These are phyloP conservation scores for Crataegus laevigata DNA, from an alignment of 306 rosid species.

Conservation along the genomic window DNA sequence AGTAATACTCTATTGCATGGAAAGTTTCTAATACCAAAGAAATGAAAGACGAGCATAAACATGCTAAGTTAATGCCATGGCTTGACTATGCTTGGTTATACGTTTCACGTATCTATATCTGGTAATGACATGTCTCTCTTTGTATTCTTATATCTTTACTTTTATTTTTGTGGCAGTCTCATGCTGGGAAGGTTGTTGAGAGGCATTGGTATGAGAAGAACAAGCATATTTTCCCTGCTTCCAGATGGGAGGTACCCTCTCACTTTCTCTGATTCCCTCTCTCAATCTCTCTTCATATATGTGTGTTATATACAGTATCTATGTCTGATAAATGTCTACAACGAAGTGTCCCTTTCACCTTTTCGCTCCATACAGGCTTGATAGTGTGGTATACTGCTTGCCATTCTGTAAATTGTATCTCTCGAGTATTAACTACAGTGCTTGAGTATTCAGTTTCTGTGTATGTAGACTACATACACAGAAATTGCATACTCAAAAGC, in stretches of 20 bases:
- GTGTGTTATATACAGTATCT: neutral
- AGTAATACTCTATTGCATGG: neutral
- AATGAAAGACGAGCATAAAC: neutral
- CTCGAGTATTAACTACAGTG: neutral
- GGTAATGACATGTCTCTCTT: neutral
- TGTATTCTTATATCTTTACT: neutral
- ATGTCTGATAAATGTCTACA: neutral
- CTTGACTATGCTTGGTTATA: neutral
- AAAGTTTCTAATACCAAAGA: neutral
- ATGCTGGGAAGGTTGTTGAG: constrained; percentile 96
- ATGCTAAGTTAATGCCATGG: neutral
- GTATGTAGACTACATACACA: neutral
- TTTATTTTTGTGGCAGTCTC: constrained; percentile 51
- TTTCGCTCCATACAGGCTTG: neutral
- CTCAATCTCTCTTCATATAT: neutral
- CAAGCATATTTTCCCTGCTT: constrained; percentile 96
- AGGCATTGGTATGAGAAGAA: constrained; percentile 99
- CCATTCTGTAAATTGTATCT: neutral
- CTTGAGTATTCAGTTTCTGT: neutral
- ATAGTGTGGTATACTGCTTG: neutral
- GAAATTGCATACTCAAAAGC: too few relatives aligned
- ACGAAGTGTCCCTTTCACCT: neutral
- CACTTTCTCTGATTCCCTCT: neutral
- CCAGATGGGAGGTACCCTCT: constrained; percentile 84
- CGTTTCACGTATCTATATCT: neutral